Evolutionary conservation across 2,329 filamentous ascomycete species (phyloP), one percentile per base, ranked within the genome.

Genomic region (Amesomyces nigricolor): DNA sequence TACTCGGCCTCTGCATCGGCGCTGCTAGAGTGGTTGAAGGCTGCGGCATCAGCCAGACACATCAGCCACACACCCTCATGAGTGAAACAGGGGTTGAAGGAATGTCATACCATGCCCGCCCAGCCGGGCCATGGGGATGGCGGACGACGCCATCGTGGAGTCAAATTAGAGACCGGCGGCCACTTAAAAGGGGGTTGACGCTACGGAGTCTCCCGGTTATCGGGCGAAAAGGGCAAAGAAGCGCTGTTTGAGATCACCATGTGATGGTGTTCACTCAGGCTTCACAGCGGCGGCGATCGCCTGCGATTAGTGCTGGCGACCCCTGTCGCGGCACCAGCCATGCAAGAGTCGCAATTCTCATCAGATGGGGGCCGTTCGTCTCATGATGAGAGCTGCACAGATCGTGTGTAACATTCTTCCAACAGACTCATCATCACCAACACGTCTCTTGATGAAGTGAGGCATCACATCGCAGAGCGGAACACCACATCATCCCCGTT

Each of bases 1-100:
- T 97, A 97, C 74, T 97, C 91, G 63, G 79, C 83, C 76, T 97
- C 91, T 53, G 83, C 78, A 57, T 85, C 79, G 63, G 75, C 75
- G 67, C 81, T 82, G 63, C 85, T 78, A 57, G 78, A 79, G 70
- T 90, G 86, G 72, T 86, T 89, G 76, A 92, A 89, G 71, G 87
- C 89, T 91, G 68, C 16, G 44, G 14, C 26, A 35, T 7, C 8
- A 35, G 29, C 38, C 37, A 43, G 16, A 29, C 2, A 17, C 35
- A 54, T 60, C 35, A 60, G 58, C 43, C 30, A 16, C 11, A 22
- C 47, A 48, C 19, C 43, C 11, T 47, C 47, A 60, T 58, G 58
- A 47, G 30, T 50, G 11, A 22, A 40, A 52, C 46, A 37, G 53
- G 32, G 30, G 52, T 30, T 44, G 51, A 14, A 8, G 13, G 40